Percentiles rank a stretch among this genome's conserved stretches.
Conservation (phyloP, 495 filamentous ascomycete genomes). For the Penicillium parvum region DNA sequence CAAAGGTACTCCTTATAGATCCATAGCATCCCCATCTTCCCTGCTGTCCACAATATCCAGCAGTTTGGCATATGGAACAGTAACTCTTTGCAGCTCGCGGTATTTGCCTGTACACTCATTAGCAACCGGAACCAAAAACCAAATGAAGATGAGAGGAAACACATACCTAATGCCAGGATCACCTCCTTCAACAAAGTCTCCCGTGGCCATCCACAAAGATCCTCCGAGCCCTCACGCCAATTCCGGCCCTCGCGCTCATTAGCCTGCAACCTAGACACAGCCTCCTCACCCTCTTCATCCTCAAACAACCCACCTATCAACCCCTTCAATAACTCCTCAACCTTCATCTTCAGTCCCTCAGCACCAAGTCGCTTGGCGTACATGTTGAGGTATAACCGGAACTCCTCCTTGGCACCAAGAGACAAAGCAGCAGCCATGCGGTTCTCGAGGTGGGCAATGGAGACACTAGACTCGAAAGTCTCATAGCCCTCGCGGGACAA, state of each 20-base stretch:
- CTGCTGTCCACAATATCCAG: conserved; percentile 55
- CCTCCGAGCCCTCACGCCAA: conserved; percentile 46
- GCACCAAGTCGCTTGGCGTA: conserved; percentile 93
- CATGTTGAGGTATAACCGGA: conserved; percentile 87
- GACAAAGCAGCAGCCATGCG: conserved; percentile 83
- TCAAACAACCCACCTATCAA: conserved; percentile 68
- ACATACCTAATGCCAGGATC: conserved; percentile 85
- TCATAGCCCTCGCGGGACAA: conserved; percentile 86
- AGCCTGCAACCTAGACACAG: conserved; percentile 47
- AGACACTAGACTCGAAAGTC: conserved; percentile 83
- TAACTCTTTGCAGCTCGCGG: conserved; percentile 84
- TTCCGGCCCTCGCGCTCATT: conserved; percentile 55
- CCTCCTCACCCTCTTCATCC: conserved; percentile 41
- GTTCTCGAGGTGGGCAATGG: conserved; percentile 94
- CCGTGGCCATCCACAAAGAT: conserved; percentile 82
- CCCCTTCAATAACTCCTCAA: conserved; percentile 82
- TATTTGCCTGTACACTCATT: conserved; percentile 70
- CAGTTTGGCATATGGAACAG: conserved; percentile 81
- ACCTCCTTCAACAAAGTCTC: conserved; percentile 83
- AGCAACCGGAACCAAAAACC: conserved; percentile 21
- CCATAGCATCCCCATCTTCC: conserved; percentile 51
- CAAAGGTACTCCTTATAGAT: conserved; percentile 29
- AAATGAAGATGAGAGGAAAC: background rate
- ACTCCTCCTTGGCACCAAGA: conserved; percentile 83
- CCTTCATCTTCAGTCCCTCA: conserved; percentile 79